Base-by-base conservation (phyloP, 768 basidiomycete genomes). In the Serpula lacrymans region DNA sequence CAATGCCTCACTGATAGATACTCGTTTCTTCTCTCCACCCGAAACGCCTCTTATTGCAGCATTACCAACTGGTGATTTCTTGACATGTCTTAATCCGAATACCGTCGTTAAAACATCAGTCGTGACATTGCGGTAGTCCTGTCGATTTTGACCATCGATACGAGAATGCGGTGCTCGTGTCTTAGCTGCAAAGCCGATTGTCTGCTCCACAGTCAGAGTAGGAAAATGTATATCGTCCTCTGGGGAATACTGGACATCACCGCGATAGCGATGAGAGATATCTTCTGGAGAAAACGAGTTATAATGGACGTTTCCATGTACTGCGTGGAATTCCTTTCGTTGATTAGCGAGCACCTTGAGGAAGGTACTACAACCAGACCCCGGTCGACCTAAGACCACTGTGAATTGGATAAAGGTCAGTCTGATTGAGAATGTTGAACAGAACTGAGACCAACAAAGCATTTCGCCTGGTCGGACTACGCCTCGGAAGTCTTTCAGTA, bases 381-480 rank as follows among this genome's bases (percentile, higher is more conserved):
- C 86, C 0, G 90, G 91, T 20, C 88, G 76, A 16, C 89, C 91
- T 25, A 92, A 73, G 10, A 92, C 90, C 12, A 93, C 85, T 86
- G 51, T 6, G 39, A 21, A 16, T 37, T 20, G 38, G 23, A 44
- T 47, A 18, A 42, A 50, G 5, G n/a, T n/a, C n/a, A n/a, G n/a
- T n/a, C n/a, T n/a, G n/a, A n/a, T n/a, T n/a, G n/a, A n/a, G n/a
- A n/a, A n/a, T n/a, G n/a, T n/a, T n/a, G n/a, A n/a, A n/a, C n/a
- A n/a, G n/a, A n/a, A n/a, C n/a, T n/a, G n/a, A n/a, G 37, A 72
- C 70, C 48, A 50, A 80, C 87, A 67, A 24, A 86, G 70, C 87
- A 89, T 87, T 62, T 88, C 84, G 12, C 84, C 83, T 0, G 82
- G 75, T 4, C 75, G 69, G 10, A 87, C 69, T 2, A 77, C 67